Percentiles rank a stretch among this genome's conserved stretches.
These are phyloP conservation scores for Microthlaspi erraticum DNA, from an alignment of 345 rosid species.

Conservation along the genomic window DNA sequence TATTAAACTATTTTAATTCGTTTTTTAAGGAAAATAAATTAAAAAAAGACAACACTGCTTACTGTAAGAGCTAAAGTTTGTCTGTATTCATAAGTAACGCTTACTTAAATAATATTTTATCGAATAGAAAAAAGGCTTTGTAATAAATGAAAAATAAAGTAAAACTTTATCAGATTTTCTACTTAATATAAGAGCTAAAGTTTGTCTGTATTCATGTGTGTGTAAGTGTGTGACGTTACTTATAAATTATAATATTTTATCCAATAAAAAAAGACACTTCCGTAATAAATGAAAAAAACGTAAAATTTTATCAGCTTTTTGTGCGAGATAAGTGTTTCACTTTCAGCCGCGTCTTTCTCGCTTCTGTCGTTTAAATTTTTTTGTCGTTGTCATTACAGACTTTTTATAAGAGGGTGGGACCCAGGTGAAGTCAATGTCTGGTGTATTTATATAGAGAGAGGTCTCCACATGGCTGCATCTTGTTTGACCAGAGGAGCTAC, in stretches of 20 bases:
- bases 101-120: too few species aligned
- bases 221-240: too few species aligned
- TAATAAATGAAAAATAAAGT: too few species aligned
- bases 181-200: too few species aligned
- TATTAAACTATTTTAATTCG: slow-evolving; percentile 2
- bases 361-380: slow-evolving; percentile 24
- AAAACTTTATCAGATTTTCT: too few species aligned
- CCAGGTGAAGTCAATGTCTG: slow-evolving; percentile 39
- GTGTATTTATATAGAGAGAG: background rate
- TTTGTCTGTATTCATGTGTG: too few species aligned
- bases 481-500: slow-evolving; percentile 24
- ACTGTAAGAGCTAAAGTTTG: too few species aligned
- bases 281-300: background rate
- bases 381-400: slow-evolving; percentile 42
- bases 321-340: slow-evolving; percentile 29
- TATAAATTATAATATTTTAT: too few species aligned
- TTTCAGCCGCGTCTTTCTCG: slow-evolving; percentile 45
- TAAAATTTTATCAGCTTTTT: background rate
- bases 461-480: slow-evolving; percentile 46
- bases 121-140: too few species aligned
- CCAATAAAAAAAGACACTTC: background rate
- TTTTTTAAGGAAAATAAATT: background rate
- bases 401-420: slow-evolving; percentile 33
- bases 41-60: too few species aligned
- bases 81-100: too few species aligned